Percentiles rank a stretch among this genome's conserved stretches.
These are phyloP conservation scores for Verbascum thapsus DNA, from an alignment of 257 asterid species.

Conservation along the genomic window DNA sequence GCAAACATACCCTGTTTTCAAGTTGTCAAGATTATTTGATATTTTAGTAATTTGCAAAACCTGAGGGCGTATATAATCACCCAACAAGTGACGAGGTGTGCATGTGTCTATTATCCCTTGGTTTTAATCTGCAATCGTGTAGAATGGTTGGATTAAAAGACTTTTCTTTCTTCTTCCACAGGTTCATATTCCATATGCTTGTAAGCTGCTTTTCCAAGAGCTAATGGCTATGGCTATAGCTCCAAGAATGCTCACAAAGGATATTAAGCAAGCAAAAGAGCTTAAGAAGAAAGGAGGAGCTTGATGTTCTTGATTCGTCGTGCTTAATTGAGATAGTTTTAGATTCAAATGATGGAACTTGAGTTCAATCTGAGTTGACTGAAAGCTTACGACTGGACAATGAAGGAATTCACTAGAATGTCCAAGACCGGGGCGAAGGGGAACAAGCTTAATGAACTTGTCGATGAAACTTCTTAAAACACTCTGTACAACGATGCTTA, in stretches of 20 bases:
- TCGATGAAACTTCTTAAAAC: neutral
- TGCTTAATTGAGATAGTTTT: neutral
- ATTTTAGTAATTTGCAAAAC: too few relatives aligned
- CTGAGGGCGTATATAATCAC: too few relatives aligned
- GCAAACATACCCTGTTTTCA: too few relatives aligned
- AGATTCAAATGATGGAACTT: too few relatives aligned
- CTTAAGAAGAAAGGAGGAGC: slow-evolving; percentile 61
- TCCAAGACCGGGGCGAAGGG: neutral
- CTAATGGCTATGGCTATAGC: slow-evolving; percentile 98
- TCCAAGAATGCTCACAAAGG: slow-evolving; percentile 93
- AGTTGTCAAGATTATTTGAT: too few relatives aligned
- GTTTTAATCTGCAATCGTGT: neutral
- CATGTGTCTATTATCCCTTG: too few relatives aligned
- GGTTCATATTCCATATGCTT: slow-evolving; percentile 95
- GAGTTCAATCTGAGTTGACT: neutral
- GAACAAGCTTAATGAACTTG: neutral
- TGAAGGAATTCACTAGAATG: neutral
- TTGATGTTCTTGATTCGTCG: slow-evolving; percentile 19
- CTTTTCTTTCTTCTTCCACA: slow-evolving; percentile 32
- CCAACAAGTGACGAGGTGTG: too few relatives aligned
- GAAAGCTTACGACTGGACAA: neutral
- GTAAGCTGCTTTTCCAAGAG: slow-evolving; percentile 93
- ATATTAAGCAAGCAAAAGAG: slow-evolving; percentile 59
- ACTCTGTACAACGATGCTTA: neutral
- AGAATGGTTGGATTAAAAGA: neutral